Evolutionary conservation across 371 early-diverging fungal genomes (phyloP).

Genomic region (Mortierella sp.): DNA sequence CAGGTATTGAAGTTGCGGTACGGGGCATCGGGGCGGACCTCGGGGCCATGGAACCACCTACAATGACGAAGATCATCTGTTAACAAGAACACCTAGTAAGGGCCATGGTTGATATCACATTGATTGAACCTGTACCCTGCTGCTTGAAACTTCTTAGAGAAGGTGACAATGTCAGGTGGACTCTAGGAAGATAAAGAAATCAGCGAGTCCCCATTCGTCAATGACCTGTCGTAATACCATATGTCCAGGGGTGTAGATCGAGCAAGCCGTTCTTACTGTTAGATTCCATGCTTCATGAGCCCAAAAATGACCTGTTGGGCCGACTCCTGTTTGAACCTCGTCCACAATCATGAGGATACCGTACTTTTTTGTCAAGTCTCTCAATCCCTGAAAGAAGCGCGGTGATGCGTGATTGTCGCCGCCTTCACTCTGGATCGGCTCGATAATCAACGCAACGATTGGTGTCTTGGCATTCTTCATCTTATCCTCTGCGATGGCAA

Average conservation of each 20-base stretch:
- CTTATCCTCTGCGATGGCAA: conserved; percentile 62
- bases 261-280: conserved; percentile 55
- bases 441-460: conserved; percentile 81
- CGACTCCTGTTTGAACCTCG: conserved; percentile 88
- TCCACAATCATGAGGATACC: conserved; percentile 84
- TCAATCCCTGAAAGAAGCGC: conserved; percentile 71
- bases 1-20: conserved; percentile 81
- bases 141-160: conserved; percentile 83
- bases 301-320: conserved; percentile 86
- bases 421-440: conserved; percentile 89
- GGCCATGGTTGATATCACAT: background rate
- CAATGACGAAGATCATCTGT: background rate
- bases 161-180: conserved; percentile 82
- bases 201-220: too few relatives aligned
- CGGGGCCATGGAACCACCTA: conserved; percentile 66
- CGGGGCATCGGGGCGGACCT: conserved; percentile 68
- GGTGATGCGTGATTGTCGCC: conserved; percentile 82
- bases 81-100: background rate
- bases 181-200: conserved; percentile 17
- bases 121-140: conserved; percentile 58
- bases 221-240: too few relatives aligned
- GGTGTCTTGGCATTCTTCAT: conserved; percentile 63
- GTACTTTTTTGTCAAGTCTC: conserved; percentile 69
- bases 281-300: conserved; percentile 80
- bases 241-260: too few relatives aligned